Conservation (phyloP, 495 filamentous ascomycete species). For the Cairneyella variabilis region DNA sequence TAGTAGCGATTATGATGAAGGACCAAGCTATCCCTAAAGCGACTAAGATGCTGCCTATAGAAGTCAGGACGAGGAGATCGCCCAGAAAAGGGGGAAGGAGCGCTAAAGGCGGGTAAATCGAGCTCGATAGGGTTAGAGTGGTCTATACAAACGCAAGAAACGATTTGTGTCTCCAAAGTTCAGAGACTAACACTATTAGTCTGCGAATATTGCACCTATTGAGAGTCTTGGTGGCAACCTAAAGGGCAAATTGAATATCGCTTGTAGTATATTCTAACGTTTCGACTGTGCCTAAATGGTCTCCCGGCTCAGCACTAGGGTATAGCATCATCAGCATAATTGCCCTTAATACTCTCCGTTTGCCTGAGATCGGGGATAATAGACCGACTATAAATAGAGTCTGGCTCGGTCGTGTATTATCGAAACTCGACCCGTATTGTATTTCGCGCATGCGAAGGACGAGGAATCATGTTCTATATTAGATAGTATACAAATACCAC, state of each 20-base stretch:
- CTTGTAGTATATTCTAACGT: constrained; percentile 5
- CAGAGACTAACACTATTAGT: too few species aligned
- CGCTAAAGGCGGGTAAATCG: neutral
- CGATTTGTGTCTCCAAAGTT: too few species aligned
- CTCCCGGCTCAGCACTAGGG: constrained; percentile 2
- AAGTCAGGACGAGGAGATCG: constrained; percentile 9
- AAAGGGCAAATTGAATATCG: neutral
- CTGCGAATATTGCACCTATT: too few species aligned
- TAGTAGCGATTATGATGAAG: constrained; percentile 1
- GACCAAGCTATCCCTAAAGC: neutral
- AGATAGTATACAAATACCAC: neutral
- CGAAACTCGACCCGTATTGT: neutral
- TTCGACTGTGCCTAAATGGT: neutral
- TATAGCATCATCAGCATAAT: constrained; percentile 8
- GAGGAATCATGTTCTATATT: neutral
- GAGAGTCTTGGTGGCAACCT: too few species aligned
- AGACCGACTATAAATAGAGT: neutral
- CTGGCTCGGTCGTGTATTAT: neutral
- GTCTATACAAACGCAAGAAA: neutral
- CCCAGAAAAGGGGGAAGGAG: neutral
- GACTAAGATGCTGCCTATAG: neutral
- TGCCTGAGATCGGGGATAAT: constrained; percentile 10
- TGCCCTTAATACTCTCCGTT: constrained; percentile 5
- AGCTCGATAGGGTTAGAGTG: constrained; percentile 1
- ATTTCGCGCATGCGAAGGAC: neutral